Conservation (phyloP, 2,329 filamentous ascomycete genomes). For the Blastomyces parvus region DNA sequence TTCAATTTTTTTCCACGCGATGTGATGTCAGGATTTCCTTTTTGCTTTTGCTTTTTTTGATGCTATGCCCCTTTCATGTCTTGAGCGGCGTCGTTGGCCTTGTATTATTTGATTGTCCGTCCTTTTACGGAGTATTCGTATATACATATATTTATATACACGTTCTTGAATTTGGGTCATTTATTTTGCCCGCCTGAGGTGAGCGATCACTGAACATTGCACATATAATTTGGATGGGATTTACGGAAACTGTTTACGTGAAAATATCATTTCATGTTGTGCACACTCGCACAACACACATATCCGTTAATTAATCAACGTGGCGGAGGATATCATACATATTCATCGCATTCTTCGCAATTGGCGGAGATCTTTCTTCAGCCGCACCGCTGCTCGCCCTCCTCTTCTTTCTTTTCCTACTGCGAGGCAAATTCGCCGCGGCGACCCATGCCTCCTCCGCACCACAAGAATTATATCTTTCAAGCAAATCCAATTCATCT, state of each 20-base stretch:
- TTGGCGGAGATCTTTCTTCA: neutral
- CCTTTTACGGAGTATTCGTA: too few species aligned
- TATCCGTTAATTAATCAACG: neutral
- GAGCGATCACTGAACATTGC: too few species aligned
- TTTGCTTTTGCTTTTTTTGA: neutral
- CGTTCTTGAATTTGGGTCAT: neutral
- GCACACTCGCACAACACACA: neutral
- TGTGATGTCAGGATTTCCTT: neutral
- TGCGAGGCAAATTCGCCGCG: neutral
- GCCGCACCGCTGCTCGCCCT: neutral
- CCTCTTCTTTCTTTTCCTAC: neutral
- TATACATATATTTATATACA: neutral
- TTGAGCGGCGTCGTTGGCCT: neutral
- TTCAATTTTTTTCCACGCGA: too few species aligned
- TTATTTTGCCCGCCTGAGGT: neutral
- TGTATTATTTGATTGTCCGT: neutral
- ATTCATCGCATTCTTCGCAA: slow-evolving; percentile 6
- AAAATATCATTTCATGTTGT: neutral
- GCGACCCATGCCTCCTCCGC: neutral
- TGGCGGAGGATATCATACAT: slow-evolving; percentile 11
- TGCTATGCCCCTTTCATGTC: neutral
- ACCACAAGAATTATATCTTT: too few species aligned
- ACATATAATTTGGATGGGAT: neutral
- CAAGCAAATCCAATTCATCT: neutral
- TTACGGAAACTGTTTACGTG: neutral